Percentiles rank a stretch among this genome's conserved stretches.
Conservation (phyloP, 306 rosid species). For the Mimosa pudica region DNA sequence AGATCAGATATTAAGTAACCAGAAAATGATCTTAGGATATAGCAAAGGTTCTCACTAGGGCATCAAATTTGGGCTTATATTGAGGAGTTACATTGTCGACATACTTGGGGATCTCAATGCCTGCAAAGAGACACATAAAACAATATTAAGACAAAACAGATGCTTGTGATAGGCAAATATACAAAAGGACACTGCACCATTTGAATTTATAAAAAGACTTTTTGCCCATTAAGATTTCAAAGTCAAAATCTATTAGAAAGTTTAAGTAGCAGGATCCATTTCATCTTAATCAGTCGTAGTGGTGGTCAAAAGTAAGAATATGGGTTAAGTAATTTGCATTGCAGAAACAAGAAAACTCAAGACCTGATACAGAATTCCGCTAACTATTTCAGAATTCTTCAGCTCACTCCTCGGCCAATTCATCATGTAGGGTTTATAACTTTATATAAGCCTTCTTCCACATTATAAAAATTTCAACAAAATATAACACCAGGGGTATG, state of each 20-base stretch:
- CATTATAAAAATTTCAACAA: neutral
- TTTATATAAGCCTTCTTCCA: neutral
- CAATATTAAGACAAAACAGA: conserved; percentile 16
- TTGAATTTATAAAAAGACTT: conserved; percentile 5
- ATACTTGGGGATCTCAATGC: conserved; percentile 86
- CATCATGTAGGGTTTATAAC: neutral
- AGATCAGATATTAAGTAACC: neutral
- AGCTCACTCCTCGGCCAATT: neutral
- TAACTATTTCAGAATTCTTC: neutral
- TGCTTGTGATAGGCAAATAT: neutral
- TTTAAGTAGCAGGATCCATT: neutral
- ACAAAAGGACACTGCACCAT: neutral
- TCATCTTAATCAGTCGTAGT: conserved; percentile 1
- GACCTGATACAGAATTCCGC: neutral
- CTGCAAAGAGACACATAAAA: conserved; percentile 43
- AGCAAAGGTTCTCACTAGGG: conserved; percentile 55
- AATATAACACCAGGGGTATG: neutral
- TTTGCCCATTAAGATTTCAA: neutral
- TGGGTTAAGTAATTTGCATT: neutral
- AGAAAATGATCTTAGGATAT: conserved; percentile 1
- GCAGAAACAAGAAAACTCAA: neutral
- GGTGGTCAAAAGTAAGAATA: neutral
- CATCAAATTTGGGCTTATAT: conserved; percentile 84
- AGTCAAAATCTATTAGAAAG: neutral
- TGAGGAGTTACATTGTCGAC: conserved; percentile 94